Base-by-base conservation (phyloP, 2,329 filamentous ascomycete species). In the Aspergillus brasiliensis region DNA sequence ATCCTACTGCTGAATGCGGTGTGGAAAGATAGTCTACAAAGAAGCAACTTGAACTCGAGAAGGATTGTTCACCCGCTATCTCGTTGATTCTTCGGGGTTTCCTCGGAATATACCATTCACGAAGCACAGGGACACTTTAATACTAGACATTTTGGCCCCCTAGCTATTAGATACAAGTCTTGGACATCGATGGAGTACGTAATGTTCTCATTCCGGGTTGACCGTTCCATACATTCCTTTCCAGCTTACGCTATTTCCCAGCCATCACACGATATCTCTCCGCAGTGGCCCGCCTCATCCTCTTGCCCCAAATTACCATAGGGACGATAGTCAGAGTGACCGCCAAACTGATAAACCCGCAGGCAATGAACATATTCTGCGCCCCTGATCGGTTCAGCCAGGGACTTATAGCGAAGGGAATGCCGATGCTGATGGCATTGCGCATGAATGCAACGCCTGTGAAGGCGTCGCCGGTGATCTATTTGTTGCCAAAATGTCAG, bases 391-490 rank as follows among this genome's bases (percentile, higher is more conserved):
- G 51, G 11, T 62, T 17, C 13, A 73, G 69, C 73, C 71, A 75
- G 3, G 72, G 69, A 1, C 54, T 62, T 1, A 73, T 68, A 2
- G 67, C 71, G n/a, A 74, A 72, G 1, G 71, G 70, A 11, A 75
- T 67, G 0, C 66, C 68, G 27, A 75, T 73, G 48, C 68, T 71
- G 37, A 73, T 56, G 4, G 68, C 66, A 42, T 75, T 75, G 2
- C 72, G 70, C 21, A 74, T 44, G 46, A 75, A 75, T 2, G 73
- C 66, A 10, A 74, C 65, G 1, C 61, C 70, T 0, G 70, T 71
- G 53, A 75, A 74, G 4, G 65, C 65, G 38, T 67, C 65, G 1
- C 65, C 63, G 0, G 62, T 62, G 15, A 65, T 56, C 65, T 67
- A 21, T 27, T 27, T 2, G n/a, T 11, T 6, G 21, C 8, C 25